Base-by-base conservation (phyloP, 345 rosid genomes). In the Schrenkiella parvula region DNA sequence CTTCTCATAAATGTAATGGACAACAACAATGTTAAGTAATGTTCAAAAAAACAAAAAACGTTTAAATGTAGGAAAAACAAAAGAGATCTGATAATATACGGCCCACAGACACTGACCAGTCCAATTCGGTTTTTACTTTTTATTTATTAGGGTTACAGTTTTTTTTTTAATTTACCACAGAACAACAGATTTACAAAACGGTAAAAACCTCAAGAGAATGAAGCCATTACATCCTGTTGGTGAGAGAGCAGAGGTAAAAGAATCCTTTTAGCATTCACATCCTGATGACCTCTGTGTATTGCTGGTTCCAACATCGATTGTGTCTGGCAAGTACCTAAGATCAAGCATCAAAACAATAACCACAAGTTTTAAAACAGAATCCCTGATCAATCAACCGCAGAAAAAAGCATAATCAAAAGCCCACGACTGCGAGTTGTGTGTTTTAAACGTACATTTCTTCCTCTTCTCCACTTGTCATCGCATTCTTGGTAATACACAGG, bases 391-490 rank as follows among this genome's bases (percentile, higher is more conserved):
- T 56, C 8, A 1, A 68, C 38, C 56, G 3, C 28, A n/a, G 1
- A 4, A 37, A 34, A 32, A 23, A 31, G 28, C 2, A 61, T 6
- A 22, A 44, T 26, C 26, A 6, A 22, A 22, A 25, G 41, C n/a
- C n/a, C 6, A 8, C 13, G 42, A 39, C n/a, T 11, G 35, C 23
- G 46, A n/a, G 47, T 17, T 39, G 31, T 3, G 21, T 15, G 64
- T 61, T 61, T 47, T 43, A 1, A 47, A 77, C 98, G 82, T 82
- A 93, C 97, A 86, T 76, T 65, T 93, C 98, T 80, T 93, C 98
- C 80, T 90, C 92, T 14, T 93, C 95, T 48, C 86, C 95, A 78
- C 85, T 90, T 80, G 87, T 90, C 44, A 93, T 87, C 22, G 97
- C 97, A 66, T 93, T 78, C 80, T 85, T 89, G 25, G 98, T 92